phyloP scores from a whole-genome alignment of 1,284 basidiomycete species.

The Irpex sp. region DNA sequence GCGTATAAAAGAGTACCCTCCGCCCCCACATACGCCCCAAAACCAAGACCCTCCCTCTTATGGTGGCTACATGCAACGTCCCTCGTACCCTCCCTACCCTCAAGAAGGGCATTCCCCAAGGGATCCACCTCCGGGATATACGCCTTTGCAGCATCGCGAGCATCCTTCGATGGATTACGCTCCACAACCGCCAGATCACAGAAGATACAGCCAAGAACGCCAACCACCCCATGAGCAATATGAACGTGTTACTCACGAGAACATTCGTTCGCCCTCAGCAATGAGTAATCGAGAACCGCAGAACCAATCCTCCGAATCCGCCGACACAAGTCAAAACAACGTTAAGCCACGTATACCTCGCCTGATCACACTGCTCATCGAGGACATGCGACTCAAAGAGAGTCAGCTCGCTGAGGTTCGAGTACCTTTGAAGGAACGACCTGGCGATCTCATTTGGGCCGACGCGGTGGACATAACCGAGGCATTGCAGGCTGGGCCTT shows the following conservation, averaged over 20 bases:
- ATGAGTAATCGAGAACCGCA: not conserved
- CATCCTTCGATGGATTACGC: not conserved
- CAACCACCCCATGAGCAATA: not conserved
- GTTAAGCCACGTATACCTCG: conserved; percentile 20
- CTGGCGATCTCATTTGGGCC: conserved; percentile 60
- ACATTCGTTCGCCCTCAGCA: not conserved
- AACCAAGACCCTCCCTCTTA: not conserved
- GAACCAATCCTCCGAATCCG: not conserved
- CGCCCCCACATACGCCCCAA: not conserved
- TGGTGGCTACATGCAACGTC: not conserved
- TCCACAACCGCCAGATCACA: not conserved
- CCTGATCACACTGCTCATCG: conserved; percentile 63
- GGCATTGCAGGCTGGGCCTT: conserved; percentile 56
- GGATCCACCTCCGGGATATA: not conserved
- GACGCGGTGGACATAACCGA: conserved; percentile 59
- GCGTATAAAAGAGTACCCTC: not conserved
- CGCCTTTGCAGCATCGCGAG: not conserved
- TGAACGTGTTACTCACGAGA: not conserved
- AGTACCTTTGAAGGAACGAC: conserved; percentile 45
- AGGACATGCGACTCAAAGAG: conserved; percentile 54
- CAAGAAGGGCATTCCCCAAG: not conserved
- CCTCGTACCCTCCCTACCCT: not conserved
- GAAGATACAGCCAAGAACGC: not conserved
- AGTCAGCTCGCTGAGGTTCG: conserved; percentile 61
- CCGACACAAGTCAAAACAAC: conserved; percentile 4